Evolutionary conservation across 1,139 yeast species (phyloP), one percentile per base, ranked within the genome.

Genomic region (Komagataea norvegica): DNA sequence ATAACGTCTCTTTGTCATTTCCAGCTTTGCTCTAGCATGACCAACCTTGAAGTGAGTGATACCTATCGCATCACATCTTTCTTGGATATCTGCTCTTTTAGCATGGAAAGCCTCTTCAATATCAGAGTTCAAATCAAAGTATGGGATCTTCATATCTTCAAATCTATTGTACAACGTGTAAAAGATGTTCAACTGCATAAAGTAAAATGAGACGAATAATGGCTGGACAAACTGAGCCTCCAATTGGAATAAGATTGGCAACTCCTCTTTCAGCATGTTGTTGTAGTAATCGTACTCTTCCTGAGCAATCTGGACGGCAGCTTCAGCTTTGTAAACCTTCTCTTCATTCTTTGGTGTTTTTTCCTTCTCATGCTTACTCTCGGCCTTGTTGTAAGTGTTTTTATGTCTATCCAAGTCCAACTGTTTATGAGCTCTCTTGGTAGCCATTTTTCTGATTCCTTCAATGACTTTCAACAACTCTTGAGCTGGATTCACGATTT

Each of bases 141-240:
- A 89, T 11, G 97, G 96, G 48, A 91, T 91, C 67, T 91, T 88
- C 83, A 89, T 79, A 60, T 87, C 95, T 63, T 89, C 95, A 87
- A 91, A 86, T 52, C 85, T 74, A 55, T 74, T 82, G 68, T 85
- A 89, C 47, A 91, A 68, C 0, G 96, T 88, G 70, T 91, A 91
- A 64, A 88, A 91, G 44, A 91, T 87, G 68, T 91, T 91, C 67
- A 91, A 74, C 67, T 91, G 99, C 97, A 93, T 91, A 70, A 80
- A 91, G 67, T 91, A 91, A 62, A 91, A 81, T 43, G 93, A 81
- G 52, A 89, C 94, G 65, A 91, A 93, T 55, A 91, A 68, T 10
- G 98, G 98, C 56, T 78, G 80, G 58, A 91, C 89, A 59, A 91
- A 87, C 53, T 88, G 94, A 8, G 88, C 84, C 64, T 91, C 96